Base-by-base conservation (phyloP, 768 basidiomycete species). In the Ramaria sp. region DNA sequence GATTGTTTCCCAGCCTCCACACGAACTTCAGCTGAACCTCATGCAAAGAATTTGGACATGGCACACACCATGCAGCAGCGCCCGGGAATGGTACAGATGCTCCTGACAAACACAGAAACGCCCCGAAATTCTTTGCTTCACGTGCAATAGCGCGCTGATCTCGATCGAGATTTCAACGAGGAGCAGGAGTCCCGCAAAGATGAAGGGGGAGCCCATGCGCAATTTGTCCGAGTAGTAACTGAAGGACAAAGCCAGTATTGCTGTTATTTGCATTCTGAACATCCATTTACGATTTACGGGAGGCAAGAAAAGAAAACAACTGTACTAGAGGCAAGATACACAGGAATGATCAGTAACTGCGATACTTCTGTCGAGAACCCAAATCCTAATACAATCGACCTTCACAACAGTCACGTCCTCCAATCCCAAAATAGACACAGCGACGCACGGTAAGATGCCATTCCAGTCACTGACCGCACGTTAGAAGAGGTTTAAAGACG, bases 51-150 rank as follows among this genome's bases (percentile, higher is more conserved):
- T 37, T 37, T 37, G 34, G 13, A 10, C 9, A 10, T 13, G 13
- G 34, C 34, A 30, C 48, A 10, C 48, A 84, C 85, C 85, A 88
- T 20, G 81, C 73, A 13, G 84, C 69, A 1, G 82, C 64, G 10
- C 80, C 83, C 13, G 86, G 83, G 60, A 82, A 75, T 0, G 74
- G 70, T 0, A 79, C 74, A 60, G 82, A 87, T 39, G 74, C 74
- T 17, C 86, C 86, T 0, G 73, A 71, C 7, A 87, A 82, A 27
- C 77, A 75, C 55, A 87, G 77, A 72, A 82, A 88, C 0, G 80
- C 84, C 1, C 84, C 86, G 60, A 86, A 83, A 65, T 87, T 87
- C 67, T 87, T 86, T 30, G 71, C 79, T 0, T 81, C 80, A 42
- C 65, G 63, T 0, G 77, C 61, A n/a, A n/a, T n/a, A 0, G 68